phyloP scores from a whole-genome alignment of 345 rosid genomes.

The Eutrema heterophyllum region DNA sequence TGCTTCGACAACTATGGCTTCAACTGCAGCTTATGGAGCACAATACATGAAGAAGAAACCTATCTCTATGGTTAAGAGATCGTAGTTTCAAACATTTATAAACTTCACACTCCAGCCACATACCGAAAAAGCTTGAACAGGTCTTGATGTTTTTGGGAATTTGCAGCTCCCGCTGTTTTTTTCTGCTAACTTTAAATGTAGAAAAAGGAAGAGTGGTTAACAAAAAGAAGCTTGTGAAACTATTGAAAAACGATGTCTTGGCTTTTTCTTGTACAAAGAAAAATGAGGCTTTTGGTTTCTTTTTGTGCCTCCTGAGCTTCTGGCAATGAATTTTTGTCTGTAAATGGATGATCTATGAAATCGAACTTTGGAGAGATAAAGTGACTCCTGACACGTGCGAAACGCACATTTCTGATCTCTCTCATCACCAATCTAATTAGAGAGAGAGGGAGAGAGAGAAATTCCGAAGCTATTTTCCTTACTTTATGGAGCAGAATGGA shows the following conservation, averaged over 20 bases:
- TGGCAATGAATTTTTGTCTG: neutral
- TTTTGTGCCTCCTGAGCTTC: neutral
- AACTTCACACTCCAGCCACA: neutral
- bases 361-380: neutral
- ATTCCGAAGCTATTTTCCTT: too few species aligned
- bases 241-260: neutral
- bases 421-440: too few species aligned
- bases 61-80: conserved; percentile 33
- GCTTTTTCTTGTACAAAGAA: neutral
- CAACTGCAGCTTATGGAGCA: conserved; percentile 77
- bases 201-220: neutral
- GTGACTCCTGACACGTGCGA: neutral
- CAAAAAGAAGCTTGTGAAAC: neutral
- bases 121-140: neutral
- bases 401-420: too few species aligned
- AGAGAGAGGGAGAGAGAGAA: too few species aligned
- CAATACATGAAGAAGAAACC: conserved; percentile 56
- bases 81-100: conserved; percentile 17
- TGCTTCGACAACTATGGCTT: conserved; percentile 69
- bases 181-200: neutral
- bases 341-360: neutral
- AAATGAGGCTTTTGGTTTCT: too few species aligned
- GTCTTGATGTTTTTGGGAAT: neutral
- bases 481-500: too few species aligned
- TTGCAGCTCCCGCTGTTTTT: neutral